Base-by-base conservation (phyloP, 495 filamentous ascomycete genomes). In the Penicillium roqueforti region DNA sequence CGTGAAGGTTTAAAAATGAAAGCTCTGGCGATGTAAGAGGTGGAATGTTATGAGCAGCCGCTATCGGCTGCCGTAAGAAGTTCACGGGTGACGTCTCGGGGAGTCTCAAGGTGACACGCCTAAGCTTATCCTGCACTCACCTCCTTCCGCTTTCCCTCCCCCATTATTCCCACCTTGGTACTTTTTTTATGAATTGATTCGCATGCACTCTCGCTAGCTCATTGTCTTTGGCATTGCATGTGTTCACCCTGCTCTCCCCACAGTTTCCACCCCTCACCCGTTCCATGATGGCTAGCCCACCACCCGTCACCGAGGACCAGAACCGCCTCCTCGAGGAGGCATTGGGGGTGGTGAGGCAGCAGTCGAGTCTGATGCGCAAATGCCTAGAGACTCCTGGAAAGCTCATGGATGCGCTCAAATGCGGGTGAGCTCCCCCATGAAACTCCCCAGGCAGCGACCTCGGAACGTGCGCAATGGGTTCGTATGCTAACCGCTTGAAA, bases 401-500 rank as follows among this genome's bases (percentile, higher is more conserved):
- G 83, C 84, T 98, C 56, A 98, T 98, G 93, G 93, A 98, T 80
- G 93, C 93, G 65, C 83, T 98, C 60, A 98, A 98, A 73, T 97
- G 93, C 90, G 93, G 92, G 93, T 97, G 62, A 68, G 72, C 62
- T 68, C 25, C 58, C 41, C 51, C 34, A n/a, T 28, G 41, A 44
- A 44, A n/a, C 38, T 53, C 53, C 47, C 59, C 50, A 76, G 72
- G 69, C 71, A 75, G 57, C 71, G 58, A 68, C 56, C 47, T 25
- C 55, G 50, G 56, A 47, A 36, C n/a, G 20, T 55, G 56, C 56
- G 58, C 55, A 43, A 51, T 44, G 47, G 40, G 50, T 18, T 11
- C 26, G 36, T 31, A 42, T 54, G 50, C 59, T 65, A 58, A 67
- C 54, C 42, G 20, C 53, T 41, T 22, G 19, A 25, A 56, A 51